phyloP scores from a whole-genome alignment of 2,329 filamentous ascomycete species.

The Tolypocladium tundrense region DNA sequence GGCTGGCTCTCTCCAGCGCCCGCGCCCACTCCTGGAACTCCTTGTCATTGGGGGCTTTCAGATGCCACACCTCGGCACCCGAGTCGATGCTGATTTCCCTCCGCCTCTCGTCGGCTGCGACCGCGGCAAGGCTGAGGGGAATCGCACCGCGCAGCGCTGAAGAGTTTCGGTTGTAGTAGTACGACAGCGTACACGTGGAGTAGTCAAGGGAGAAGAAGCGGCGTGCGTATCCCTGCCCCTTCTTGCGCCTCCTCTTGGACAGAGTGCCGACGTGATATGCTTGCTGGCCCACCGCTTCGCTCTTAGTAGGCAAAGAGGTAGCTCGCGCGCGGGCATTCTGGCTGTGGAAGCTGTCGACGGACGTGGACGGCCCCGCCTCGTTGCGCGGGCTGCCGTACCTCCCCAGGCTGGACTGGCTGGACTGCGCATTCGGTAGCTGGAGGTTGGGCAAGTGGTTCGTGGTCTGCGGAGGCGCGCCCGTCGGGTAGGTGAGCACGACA shows the following conservation, averaged over 20 bases:
- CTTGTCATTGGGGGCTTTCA: constrained; percentile 69
- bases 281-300: constrained; percentile 31
- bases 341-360: constrained; percentile 51
- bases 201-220: constrained; percentile 96
- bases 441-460: constrained; percentile 58
- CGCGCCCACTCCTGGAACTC: constrained; percentile 84
- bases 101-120: constrained; percentile 78
- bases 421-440: constrained; percentile 26
- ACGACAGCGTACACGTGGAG: constrained; percentile 86
- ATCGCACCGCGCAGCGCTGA: constrained; percentile 88
- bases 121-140: constrained; percentile 79
- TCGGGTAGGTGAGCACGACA: constrained; percentile 88
- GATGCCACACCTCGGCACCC: constrained; percentile 92
- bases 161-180: constrained; percentile 91
- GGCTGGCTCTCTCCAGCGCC: constrained; percentile 74
- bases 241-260: constrained; percentile 84
- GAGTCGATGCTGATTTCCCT: constrained; percentile 95
- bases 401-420: constrained; percentile 42
- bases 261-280: constrained; percentile 76
- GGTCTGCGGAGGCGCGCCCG: constrained; percentile 65
- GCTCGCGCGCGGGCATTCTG: constrained; percentile 32
- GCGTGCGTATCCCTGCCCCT: constrained; percentile 84
- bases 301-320: constrained; percentile 41
- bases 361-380: constrained; percentile 38
- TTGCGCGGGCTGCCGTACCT: constrained; percentile 35